These are phyloP conservation scores for Diplodia mutila DNA, from an alignment of 2,329 filamentous ascomycete genomes.

Conservation along the genomic window DNA sequence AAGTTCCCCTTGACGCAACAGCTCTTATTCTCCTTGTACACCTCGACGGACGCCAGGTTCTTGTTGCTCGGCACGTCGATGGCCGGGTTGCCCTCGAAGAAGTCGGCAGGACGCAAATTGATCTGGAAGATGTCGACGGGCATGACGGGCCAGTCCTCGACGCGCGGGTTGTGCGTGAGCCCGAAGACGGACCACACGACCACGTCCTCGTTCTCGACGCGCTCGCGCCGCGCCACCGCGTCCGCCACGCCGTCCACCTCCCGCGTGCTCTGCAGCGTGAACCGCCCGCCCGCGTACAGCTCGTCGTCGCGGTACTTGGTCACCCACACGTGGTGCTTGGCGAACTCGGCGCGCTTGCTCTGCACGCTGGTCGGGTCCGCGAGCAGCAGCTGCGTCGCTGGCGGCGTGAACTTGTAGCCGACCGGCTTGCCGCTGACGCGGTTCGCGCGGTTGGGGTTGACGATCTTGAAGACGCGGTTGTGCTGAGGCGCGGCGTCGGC, in stretches of 20 bases:
- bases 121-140: constrained; percentile 54
- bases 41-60: constrained; percentile 22
- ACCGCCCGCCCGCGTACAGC: constrained; percentile 54
- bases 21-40: constrained; percentile 17
- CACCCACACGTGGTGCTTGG: constrained; percentile 58
- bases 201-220: constrained; percentile 50
- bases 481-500: constrained; percentile 59
- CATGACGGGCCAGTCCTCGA: constrained; percentile 45
- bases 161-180: constrained; percentile 56
- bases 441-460: constrained; percentile 53
- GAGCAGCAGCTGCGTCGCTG: constrained; percentile 55
- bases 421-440: constrained; percentile 50
- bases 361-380: constrained; percentile 51
- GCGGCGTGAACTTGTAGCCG: constrained; percentile 54
- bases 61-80: constrained; percentile 54
- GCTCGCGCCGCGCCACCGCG: constrained; percentile 48
- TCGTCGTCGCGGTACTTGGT: constrained; percentile 58
- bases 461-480: constrained; percentile 60
- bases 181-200: constrained; percentile 57
- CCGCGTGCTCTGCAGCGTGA: constrained; percentile 50
- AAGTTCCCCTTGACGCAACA: constrained; percentile 16
- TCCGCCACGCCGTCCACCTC: constrained; percentile 52
- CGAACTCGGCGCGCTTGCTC: constrained; percentile 52
- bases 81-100: constrained; percentile 58
- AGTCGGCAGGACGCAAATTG: constrained; percentile 55